Evolutionary conservation across 805 yeast genomes (phyloP), one percentile per base, ranked within the genome.

Genomic region (Suhomyces sp.): DNA sequence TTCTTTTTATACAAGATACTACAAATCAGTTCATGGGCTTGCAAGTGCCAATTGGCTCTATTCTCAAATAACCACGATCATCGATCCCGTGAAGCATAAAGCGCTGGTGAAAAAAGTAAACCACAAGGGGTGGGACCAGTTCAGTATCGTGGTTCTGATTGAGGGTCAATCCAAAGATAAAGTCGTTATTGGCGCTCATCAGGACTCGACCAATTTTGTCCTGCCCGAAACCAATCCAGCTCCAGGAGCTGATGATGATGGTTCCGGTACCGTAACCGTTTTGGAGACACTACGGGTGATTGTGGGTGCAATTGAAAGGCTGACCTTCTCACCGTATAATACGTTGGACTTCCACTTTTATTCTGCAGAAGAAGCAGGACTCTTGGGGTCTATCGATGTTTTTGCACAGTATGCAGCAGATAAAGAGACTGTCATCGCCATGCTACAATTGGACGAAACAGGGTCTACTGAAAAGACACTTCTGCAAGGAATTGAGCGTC

Each of bases 211-310:
- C 45, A 88, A 86, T 53, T 65, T 85, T 36, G 45, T 84, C 23
- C 68, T 83, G 38, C 96, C 96, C 7, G 69, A 70, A 24, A 43
- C 78, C 14, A 53, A 82, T 43, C 70, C 77, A 13, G 86, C 96
- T 0, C 96, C 96, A 2, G 98, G 98, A 2, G 96, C 96, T 3
- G 98, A 90, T 56, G 98, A 90, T 54, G 85, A 90, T 58, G 95
- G 95, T 2, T 77, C 88, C 4, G 97, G 96, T 6, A 81, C 88
- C 3, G 79, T 82, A 4, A 81, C 95, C 3, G 74, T 76, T 20
- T 58, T 88, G 35, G 95, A 88, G 56, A 79, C 88, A 1, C 71
- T 88, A 48, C 72, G 93, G 46, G 60, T 83, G 36, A 15, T 50
- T 57, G 33, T 13, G 10, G 18, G 62, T 22, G 56, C 58, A 4